Conservation (phyloP, 164 flowering plant genomes). For the Piper longum region DNA sequence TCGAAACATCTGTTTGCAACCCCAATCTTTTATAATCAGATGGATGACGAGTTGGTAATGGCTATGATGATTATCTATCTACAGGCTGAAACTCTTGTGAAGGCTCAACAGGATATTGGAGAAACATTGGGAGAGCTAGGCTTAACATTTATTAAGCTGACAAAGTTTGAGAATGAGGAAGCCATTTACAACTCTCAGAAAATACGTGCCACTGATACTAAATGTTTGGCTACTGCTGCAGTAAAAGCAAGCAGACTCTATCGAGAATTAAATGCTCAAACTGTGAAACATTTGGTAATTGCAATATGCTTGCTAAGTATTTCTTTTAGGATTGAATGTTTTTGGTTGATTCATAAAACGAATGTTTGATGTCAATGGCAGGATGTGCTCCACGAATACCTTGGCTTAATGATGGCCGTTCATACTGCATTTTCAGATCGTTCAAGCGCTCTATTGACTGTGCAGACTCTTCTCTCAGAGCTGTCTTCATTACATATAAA, state of each 20-base stretch:
- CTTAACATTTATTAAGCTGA: slow-evolving; percentile 66
- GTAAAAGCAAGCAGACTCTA: slow-evolving; percentile 88
- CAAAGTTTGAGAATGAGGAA: slow-evolving; percentile 79
- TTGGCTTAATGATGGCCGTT: slow-evolving; percentile 78
- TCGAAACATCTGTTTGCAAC: too few relatives aligned
- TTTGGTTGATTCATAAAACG: neutral
- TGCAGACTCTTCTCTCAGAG: slow-evolving; percentile 79
- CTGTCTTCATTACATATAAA: slow-evolving; percentile 52
- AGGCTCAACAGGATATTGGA: slow-evolving; percentile 94
- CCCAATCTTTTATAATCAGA: too few relatives aligned
- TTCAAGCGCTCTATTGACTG: slow-evolving; percentile 75
- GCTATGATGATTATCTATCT: neutral
- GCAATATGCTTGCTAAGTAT: neutral
- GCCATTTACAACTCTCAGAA: slow-evolving; percentile 55
- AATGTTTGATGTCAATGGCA: slow-evolving; percentile 14
- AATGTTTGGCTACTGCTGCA: slow-evolving; percentile 73
- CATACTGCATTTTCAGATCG: slow-evolving; percentile 81
- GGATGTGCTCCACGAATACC: slow-evolving; percentile 85
- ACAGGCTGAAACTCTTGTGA: slow-evolving; percentile 85
- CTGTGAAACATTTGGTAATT: slow-evolving; percentile 85
- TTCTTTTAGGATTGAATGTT: neutral
- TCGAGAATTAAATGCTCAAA: slow-evolving; percentile 75
- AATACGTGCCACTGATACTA: slow-evolving; percentile 36
- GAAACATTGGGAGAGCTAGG: slow-evolving; percentile 93
- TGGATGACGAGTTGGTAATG: neutral